A percentile compares a stretch with the other conserved stretches of the same genome.
Evolutionary conservation across 108 stramenopile species (phyloP).

Genomic region (Aureococcus anophagefferens): DNA sequence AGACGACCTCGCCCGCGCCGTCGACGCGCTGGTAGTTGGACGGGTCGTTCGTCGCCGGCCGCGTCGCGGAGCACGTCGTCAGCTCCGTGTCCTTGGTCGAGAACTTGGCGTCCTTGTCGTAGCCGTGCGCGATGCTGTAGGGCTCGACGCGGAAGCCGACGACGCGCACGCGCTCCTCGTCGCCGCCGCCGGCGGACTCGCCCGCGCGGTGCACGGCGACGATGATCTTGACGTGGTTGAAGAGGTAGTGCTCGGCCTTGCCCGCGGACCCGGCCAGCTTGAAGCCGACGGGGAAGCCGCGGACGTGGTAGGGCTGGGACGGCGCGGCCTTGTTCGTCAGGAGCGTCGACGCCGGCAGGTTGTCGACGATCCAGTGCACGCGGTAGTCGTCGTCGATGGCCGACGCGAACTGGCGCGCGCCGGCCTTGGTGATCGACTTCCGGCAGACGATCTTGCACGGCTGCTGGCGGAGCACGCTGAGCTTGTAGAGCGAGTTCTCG

Average conservation of each 20-base stretch:
- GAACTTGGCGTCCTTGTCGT: background rate
- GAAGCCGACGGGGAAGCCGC: slow-evolving; percentile 73
- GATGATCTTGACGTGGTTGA: slow-evolving; percentile 80
- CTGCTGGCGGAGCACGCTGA: slow-evolving; percentile 16
- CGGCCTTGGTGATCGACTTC: slow-evolving; percentile 11
- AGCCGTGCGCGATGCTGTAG: slow-evolving; percentile 69
- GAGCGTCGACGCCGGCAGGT: slow-evolving; percentile 25
- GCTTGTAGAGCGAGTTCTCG: slow-evolving; percentile 30
- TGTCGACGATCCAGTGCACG: slow-evolving; percentile 70
- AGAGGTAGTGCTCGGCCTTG: slow-evolving; percentile 43
- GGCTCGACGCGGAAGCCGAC: slow-evolving; percentile 79
- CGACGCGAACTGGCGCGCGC: slow-evolving; percentile 45
- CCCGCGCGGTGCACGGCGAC: slow-evolving; percentile 56
- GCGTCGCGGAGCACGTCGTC: slow-evolving; percentile 27
- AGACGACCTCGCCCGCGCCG: slow-evolving; percentile 47
- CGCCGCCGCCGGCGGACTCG: slow-evolving; percentile 31
- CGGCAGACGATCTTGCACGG: slow-evolving; percentile 24
- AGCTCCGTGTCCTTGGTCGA: slow-evolving; percentile 1
- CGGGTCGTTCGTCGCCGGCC: slow-evolving; percentile 42
- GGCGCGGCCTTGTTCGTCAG: background rate
- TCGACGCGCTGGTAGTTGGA: slow-evolving; percentile 33
- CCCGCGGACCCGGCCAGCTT: slow-evolving; percentile 2
- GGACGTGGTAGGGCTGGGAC: slow-evolving; percentile 37
- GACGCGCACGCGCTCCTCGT: slow-evolving; percentile 69
- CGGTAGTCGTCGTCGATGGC: slow-evolving; percentile 89